Evolutionary conservation across 768 basidiomycete species (phyloP).

Genomic region (Psilocybe subaeruginosa): DNA sequence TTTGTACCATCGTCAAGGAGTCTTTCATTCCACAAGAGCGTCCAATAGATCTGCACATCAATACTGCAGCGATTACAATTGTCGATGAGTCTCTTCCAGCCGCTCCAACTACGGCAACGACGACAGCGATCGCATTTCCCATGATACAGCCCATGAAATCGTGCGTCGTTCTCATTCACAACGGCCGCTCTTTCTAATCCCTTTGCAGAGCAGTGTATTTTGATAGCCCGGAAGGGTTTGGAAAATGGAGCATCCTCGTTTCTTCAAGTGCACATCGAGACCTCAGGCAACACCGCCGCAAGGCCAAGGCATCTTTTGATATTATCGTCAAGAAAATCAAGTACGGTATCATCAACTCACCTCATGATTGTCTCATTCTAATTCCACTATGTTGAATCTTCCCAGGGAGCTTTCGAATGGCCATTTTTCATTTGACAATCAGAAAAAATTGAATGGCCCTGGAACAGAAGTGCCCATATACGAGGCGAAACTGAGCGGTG

Average conservation of each 20-base stretch:
- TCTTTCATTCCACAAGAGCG: slow-evolving; percentile 14
- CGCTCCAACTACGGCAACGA: neutral
- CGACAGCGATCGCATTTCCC: slow-evolving; percentile 27
- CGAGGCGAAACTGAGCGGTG: slow-evolving; percentile 67
- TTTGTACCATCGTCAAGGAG: slow-evolving; percentile 16
- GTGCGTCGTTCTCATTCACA: slow-evolving; percentile 20
- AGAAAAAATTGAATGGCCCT: slow-evolving; percentile 54
- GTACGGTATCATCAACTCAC: slow-evolving; percentile 34
- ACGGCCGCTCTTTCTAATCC: neutral
- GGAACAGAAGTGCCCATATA: slow-evolving; percentile 57
- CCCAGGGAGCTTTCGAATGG: slow-evolving; percentile 69
- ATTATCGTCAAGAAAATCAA: slow-evolving; percentile 72
- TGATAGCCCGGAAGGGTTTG: slow-evolving; percentile 59
- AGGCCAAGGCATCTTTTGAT: slow-evolving; percentile 45
- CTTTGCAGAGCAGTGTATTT: slow-evolving; percentile 51
- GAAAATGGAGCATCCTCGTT: slow-evolving; percentile 64
- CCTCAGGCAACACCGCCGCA: slow-evolving; percentile 47
- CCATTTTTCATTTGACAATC: slow-evolving; percentile 65
- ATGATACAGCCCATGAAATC: slow-evolving; percentile 60
- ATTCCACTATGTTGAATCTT: no score
- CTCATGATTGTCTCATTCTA: neutral
- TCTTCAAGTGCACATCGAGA: slow-evolving; percentile 51
- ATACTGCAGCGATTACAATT: neutral
- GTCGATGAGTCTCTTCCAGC: neutral
- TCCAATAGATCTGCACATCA: neutral